Conservation (phyloP, 192 early-diverging fungal species). For the Pecoramyces ruminantium region DNA sequence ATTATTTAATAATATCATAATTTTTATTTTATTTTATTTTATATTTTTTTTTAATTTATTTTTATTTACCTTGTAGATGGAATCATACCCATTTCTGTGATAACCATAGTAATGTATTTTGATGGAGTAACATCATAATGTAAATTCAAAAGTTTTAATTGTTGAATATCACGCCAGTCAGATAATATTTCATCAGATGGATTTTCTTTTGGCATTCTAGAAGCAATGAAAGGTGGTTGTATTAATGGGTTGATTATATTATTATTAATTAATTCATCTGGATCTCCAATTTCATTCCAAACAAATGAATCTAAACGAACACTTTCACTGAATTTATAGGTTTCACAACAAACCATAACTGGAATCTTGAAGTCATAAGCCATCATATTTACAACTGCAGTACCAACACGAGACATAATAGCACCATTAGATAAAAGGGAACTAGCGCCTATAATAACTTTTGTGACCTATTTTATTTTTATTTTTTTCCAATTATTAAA, state of each 20-base stretch:
- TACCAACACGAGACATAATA: constrained; percentile 74
- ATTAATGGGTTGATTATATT: background rate
- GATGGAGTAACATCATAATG: constrained; percentile 92
- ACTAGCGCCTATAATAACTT: constrained; percentile 89
- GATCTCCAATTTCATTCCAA: constrained; percentile 87
- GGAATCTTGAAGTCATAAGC: constrained; percentile 79
- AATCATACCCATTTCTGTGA: constrained; percentile 83
- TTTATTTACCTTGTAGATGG: constrained; percentile 52
- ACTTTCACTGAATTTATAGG: constrained; percentile 85
- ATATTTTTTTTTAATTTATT: no score
- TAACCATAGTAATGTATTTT: constrained; percentile 73
- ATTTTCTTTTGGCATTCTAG: background rate
- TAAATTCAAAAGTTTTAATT: constrained; percentile 73
- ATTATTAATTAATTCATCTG: constrained; percentile 59
- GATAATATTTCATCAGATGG: constrained; percentile 13
- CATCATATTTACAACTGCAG: constrained; percentile 76
- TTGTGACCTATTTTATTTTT: constrained; percentile 36
- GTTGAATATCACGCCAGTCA: constrained; percentile 60
- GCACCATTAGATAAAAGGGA: constrained; percentile 85
- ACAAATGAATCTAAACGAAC: constrained; percentile 91
- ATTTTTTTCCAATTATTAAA: background rate
- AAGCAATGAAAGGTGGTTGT: background rate
- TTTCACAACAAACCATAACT: constrained; percentile 87
- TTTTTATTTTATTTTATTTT: no score
- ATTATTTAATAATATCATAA: no score